Evolutionary conservation across 1,284 basidiomycete species (phyloP).

Genomic region (Amylostereum chailletii): DNA sequence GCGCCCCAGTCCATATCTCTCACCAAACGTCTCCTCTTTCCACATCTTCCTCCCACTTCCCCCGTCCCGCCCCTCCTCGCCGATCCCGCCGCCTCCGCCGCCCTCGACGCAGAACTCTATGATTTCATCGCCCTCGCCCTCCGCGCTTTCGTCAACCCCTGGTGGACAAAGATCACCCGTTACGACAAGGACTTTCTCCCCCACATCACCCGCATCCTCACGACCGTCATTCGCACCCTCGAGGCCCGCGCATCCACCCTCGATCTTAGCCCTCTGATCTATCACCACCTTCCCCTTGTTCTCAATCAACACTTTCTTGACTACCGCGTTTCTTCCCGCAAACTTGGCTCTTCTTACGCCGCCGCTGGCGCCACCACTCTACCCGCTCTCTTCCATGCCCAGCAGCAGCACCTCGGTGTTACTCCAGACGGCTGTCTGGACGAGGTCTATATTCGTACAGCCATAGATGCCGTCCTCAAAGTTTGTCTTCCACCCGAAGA

Average conservation of each 20-base stretch:
- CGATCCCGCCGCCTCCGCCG: constrained; percentile 30
- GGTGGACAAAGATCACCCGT: constrained; percentile 76
- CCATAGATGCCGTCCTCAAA: constrained; percentile 63
- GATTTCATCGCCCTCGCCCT: constrained; percentile 71
- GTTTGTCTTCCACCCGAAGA: constrained; percentile 61
- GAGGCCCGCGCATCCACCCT: constrained; percentile 46
- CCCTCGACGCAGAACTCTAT: constrained; percentile 62
- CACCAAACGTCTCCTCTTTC: constrained; percentile 64
- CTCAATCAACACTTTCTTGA: constrained; percentile 67
- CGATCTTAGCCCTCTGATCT: constrained; percentile 52
- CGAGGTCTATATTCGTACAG: constrained; percentile 70
- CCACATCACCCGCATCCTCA: constrained; percentile 53
- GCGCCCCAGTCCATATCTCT: constrained; percentile 30
- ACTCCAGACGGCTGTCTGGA: constrained; percentile 53
- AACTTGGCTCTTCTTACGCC: constrained; percentile 60
- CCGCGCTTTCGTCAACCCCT: constrained; percentile 68
- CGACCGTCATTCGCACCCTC: constrained; percentile 47
- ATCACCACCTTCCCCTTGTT: constrained; percentile 51
- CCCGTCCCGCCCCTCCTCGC: constrained; percentile 47
- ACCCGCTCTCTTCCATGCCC: constrained; percentile 61
- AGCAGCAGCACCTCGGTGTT: constrained; percentile 75
- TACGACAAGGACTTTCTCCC: constrained; percentile 78
- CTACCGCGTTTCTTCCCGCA: constrained; percentile 56
- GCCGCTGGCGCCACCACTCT: constrained; percentile 51
- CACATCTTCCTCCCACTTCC: constrained; percentile 34